These are phyloP conservation scores for Amanita brunnescens DNA, from an alignment of 768 basidiomycete species.

Conservation along the genomic window DNA sequence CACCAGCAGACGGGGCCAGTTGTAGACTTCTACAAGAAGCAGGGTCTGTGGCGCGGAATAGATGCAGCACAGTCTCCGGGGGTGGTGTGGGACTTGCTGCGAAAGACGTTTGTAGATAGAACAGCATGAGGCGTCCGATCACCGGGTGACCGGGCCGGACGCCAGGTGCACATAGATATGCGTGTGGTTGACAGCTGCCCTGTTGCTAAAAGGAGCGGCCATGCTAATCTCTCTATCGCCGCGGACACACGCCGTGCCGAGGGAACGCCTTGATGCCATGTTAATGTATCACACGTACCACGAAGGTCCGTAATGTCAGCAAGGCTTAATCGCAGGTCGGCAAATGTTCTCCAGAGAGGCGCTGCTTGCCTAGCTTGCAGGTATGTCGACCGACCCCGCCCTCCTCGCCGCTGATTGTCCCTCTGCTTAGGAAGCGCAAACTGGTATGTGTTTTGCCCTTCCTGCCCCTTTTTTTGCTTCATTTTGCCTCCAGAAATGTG, in stretches of 20 bases:
- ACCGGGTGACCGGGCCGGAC: background rate
- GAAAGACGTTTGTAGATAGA: constrained; percentile 45
- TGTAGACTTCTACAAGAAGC: constrained; percentile 89
- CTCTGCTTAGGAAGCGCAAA: constrained; percentile 29
- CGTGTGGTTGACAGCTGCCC: background rate
- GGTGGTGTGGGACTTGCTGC: constrained; percentile 83
- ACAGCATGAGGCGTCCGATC: background rate
- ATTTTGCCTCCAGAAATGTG: constrained; percentile 42
- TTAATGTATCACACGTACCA: constrained; percentile 6
- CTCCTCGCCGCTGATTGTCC: background rate
- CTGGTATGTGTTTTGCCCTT: constrained; percentile 23
- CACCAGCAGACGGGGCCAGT: constrained; percentile 95
- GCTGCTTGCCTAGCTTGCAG: constrained; percentile 37
- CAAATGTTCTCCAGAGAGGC: constrained; percentile 25
- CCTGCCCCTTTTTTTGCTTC: background rate
- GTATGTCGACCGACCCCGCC: constrained; percentile 19
- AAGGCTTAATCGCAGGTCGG: constrained; percentile 6
- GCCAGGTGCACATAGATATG: background rate
- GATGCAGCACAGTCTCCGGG: constrained; percentile 92
- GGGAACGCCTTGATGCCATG: constrained; percentile 1
- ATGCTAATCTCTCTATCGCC: background rate
- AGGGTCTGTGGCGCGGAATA: constrained; percentile 83
- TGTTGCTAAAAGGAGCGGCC: background rate
- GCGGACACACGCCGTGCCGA: constrained; percentile 3
- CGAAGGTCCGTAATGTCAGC: constrained; percentile 5